Evolutionary conservation across 2,329 filamentous ascomycete species (phyloP).

Genomic region (Exserohilum rostratum): DNA sequence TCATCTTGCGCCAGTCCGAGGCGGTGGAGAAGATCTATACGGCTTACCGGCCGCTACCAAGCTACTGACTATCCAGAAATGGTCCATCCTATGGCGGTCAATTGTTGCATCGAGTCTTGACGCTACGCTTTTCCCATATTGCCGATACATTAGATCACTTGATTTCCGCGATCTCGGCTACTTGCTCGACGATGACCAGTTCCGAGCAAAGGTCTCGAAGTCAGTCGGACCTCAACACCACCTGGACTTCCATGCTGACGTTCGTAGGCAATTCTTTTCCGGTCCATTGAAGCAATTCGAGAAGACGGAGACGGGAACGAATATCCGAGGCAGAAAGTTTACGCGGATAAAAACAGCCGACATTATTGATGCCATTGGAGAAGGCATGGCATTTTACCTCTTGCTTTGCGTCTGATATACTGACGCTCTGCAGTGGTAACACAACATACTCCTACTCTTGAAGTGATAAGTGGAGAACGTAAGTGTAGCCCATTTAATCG

Average conservation of each 20-base stretch:
- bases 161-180: conserved; percentile 67
- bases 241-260: conserved; percentile 9
- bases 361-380: conserved; percentile 57
- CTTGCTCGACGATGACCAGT: conserved; percentile 65
- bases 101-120: conserved; percentile 70
- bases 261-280: conserved; percentile 57
- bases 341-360: conserved; percentile 49
- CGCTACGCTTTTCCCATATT: conserved; percentile 71
- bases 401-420: conserved; percentile 5
- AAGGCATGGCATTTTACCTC: conserved; percentile 43
- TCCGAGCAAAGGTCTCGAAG: conserved; percentile 63
- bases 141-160: conserved; percentile 67
- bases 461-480: conserved; percentile 63
- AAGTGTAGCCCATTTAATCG: conserved; percentile 20
- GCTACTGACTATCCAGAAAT: conserved; percentile 59
- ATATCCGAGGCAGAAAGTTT: conserved; percentile 35
- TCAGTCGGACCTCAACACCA: conserved; percentile 43
- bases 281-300: conserved; percentile 55
- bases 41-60: conserved; percentile 46
- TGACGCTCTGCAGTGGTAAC: conserved; percentile 49
- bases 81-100: conserved; percentile 70
- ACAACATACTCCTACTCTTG: conserved; percentile 60
- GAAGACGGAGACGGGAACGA: conserved; percentile 29
- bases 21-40: conserved; percentile 51
- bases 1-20: conserved; percentile 52